Conservation (phyloP, 345 rosid species). For the Durio zibethinus region DNA sequence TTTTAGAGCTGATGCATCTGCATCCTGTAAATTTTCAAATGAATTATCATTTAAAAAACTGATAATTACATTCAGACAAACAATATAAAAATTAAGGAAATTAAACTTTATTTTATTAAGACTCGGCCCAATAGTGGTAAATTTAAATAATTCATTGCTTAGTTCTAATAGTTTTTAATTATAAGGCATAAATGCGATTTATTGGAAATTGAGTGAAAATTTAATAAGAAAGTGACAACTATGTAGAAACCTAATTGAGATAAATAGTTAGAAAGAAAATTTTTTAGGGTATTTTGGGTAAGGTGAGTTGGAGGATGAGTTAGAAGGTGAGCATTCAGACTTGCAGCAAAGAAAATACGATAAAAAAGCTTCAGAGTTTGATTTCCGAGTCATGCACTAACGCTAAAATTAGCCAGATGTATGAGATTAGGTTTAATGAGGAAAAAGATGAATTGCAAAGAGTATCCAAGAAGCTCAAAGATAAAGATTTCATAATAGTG, state of each 20-base stretch:
- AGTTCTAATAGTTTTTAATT: neutral
- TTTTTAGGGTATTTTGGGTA: too few species aligned
- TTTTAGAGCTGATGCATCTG: constrained; percentile 51
- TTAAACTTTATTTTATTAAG: neutral
- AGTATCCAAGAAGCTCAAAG: too few species aligned
- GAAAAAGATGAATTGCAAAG: too few species aligned
- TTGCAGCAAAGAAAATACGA: too few species aligned
- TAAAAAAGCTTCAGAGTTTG: too few species aligned
- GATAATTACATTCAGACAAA: neutral
- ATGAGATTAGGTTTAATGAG: too few species aligned
- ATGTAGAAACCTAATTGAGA: neutral
- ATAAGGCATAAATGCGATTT: neutral
- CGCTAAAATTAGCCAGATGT: too few species aligned
- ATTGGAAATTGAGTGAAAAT: neutral
- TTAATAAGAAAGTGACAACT: neutral
- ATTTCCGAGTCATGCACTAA: too few species aligned
- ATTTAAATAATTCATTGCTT: neutral
- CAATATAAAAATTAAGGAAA: neutral
- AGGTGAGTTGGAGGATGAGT: too few species aligned
- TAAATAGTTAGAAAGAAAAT: neutral
- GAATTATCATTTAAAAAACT: neutral
- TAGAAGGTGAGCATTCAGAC: too few species aligned
- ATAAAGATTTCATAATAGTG: too few species aligned
- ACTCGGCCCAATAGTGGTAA: neutral
- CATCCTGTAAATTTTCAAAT: constrained; percentile 47